A percentile compares a stretch with the other conserved stretches of the same genome.
Evolutionary conservation across 2,329 filamentous ascomycete species (phyloP).

Genomic region (Cyphellophora europaea): DNA sequence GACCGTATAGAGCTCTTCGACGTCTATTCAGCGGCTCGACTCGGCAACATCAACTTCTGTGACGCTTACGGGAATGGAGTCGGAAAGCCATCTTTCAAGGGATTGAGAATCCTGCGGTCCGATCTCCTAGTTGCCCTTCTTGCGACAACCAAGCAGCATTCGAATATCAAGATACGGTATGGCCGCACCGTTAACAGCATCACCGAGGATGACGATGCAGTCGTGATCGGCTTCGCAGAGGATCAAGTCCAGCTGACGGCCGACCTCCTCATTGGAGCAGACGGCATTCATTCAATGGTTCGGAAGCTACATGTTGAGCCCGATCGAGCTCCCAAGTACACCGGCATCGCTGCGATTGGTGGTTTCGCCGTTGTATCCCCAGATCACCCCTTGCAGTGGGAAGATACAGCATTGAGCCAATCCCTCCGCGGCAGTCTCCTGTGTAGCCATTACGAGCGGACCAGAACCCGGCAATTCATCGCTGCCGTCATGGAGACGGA

Average conservation of each 20-base stretch:
- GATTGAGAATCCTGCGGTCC: slow-evolving; percentile 21
- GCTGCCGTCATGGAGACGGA: slow-evolving; percentile 9
- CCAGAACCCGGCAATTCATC: slow-evolving; percentile 7
- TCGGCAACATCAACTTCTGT: slow-evolving; percentile 8
- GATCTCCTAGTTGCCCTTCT: slow-evolving; percentile 22
- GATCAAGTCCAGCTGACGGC: slow-evolving; percentile 18
- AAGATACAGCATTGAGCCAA: slow-evolving; percentile 11
- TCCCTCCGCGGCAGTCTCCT: slow-evolving; percentile 8
- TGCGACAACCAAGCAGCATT: slow-evolving; percentile 13
- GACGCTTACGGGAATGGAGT: slow-evolving; percentile 7
- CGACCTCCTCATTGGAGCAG: slow-evolving; percentile 18
- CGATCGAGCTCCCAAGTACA: slow-evolving; percentile 10
- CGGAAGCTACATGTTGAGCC: slow-evolving; percentile 9
- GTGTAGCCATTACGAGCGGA: slow-evolving; percentile 7
- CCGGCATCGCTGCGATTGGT: slow-evolving; percentile 8
- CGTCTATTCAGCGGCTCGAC: slow-evolving; percentile 21
- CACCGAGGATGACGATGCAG: slow-evolving; percentile 15
- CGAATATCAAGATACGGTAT: slow-evolving; percentile 21
- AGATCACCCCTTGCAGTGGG: slow-evolving; percentile 4
- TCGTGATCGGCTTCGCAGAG: slow-evolving; percentile 19
- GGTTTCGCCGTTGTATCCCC: slow-evolving; percentile 4
- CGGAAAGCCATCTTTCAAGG: slow-evolving; percentile 20
- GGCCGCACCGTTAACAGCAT: slow-evolving; percentile 18
- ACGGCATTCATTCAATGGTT: slow-evolving; percentile 19
- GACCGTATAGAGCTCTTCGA: slow-evolving; percentile 39